Conservation (phyloP, 2,329 filamentous ascomycete species). For the Ceratocystis diversiconidia region DNA sequence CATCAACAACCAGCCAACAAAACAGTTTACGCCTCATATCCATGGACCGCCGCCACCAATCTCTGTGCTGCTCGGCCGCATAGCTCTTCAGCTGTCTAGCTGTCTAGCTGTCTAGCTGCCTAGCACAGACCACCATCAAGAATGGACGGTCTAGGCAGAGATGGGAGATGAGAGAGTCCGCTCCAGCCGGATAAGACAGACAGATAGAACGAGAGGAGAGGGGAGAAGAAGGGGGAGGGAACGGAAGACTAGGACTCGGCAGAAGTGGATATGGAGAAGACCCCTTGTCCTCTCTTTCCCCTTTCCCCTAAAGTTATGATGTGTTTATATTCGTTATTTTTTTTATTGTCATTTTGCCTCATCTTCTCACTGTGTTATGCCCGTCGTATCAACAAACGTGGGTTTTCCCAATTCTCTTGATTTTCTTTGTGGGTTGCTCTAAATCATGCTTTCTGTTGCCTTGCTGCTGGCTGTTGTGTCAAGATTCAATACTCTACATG, state of each 20-base stretch:
- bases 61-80: no score
- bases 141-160: background rate
- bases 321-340: no score
- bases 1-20: constrained; percentile 12
- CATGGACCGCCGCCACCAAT: background rate
- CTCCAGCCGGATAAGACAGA: constrained; percentile 16
- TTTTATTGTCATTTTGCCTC: no score
- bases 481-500: no score
- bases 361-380: no score
- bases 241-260: background rate
- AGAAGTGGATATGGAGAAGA: background rate
- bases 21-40: constrained; percentile 13
- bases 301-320: background rate
- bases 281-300: background rate
- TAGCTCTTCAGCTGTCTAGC: background rate
- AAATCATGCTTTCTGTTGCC: no score
- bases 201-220: background rate
- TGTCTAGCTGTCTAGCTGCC: background rate
- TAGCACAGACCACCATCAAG: background rate
- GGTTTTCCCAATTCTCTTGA: no score
- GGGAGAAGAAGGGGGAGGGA: background rate
- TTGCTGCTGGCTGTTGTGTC: no score
- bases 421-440: no score
- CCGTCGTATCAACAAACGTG: no score
- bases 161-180: constrained; percentile 14